Base-by-base conservation (phyloP, 352 stramenopile genomes). In the Phytophthora citrophthora region DNA sequence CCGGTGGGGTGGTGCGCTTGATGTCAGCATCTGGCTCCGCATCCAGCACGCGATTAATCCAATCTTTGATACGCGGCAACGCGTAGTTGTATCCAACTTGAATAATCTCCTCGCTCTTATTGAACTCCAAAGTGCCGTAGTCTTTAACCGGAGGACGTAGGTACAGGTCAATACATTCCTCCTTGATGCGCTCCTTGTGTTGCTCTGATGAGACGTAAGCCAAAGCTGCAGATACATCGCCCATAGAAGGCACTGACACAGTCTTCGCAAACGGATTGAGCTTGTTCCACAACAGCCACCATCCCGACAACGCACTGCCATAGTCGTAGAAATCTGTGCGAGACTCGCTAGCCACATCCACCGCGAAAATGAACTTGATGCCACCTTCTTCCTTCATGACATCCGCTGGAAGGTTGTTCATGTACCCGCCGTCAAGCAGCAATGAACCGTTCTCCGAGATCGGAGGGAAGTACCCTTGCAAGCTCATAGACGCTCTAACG, bases 391-490 rank as follows among this genome's bases (percentile, higher is more conserved):
- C 85, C 54, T 92, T 89, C 80, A 98, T 97, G 29, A 98, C 82
- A 63, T 98, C 91, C 1, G 87, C 92, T 3, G 94, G 93, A 10
- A 98, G 68, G 55, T 98, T 98, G 75, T 98, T 98, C 72, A 97
- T 94, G 68, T 98, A 98, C 0, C 91, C 92, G 16, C 94, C 94
- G 38, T 98, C 94, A 18, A 97, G 47, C 7, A 98, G 70, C 32
- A 97, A 68, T 6, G 87, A 95, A 5, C 90, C 90, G 32, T 94
- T 77, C 48, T 97, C 91, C 1, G 87, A 93, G 32, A 97, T 94
- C 2, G 91, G 91, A 51, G 91, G 91, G 15, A 98, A 70, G 63
- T 97, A 98, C 5, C 93, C 91, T 72, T 95, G 82, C 18, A 98
- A 72, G 59, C 85, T 96, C 94, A 98, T 98, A 1, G 86, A 97